Base-by-base conservation (phyloP, 352 stramenopile genomes). In the Pythium vanterpoolii region DNA sequence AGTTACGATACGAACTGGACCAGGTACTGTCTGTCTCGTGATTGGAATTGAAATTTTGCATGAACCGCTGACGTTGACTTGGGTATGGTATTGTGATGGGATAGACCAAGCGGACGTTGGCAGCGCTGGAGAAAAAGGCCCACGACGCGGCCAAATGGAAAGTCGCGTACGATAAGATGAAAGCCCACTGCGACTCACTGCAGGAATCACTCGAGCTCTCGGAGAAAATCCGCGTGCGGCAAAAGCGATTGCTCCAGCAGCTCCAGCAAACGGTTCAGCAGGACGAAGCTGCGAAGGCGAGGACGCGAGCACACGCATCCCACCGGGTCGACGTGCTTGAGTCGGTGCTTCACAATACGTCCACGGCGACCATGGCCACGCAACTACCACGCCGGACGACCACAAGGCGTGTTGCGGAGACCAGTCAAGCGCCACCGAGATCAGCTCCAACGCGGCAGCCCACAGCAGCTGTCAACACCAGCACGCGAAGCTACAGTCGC, bases 121-220 rank as follows among this genome's bases (percentile, higher is more conserved):
- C 19, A 11, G 40, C 52, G 26, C 72, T 70, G 4, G 66, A 88
- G 57, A 80, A 76, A 39, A 90, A 87, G 51, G 59, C 55, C 10
- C 52, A 73, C 21, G 76, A 91, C 1, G 78, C 76, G 4, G 43
- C 42, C 26, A 77, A 81, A 30, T 72, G 68, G 46, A 84, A 76
- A 24, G 74, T 79, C 13, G 73, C 79, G 1, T 87, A 87, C 58
- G 71, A 86, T 24, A 83, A 89, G 52, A 77, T 93, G 31, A 86
- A 90, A 44, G 60, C 56, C 2, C 86, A 92, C 39, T 95, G 83
- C 31, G 77, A 82, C 24, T 87, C 78, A 24, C 64, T 95, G 24
- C 81, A 93, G 45, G 71, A 95, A 39, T 92, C 83, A 8, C 65
- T 95, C 7, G 78, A 93, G 16, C 65, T 95, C 33, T 93, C 83